Evolutionary conservation across 805 yeast species (phyloP), one percentile per base, ranked within the genome.

Genomic region (Maudiozyma saulgeensis): DNA sequence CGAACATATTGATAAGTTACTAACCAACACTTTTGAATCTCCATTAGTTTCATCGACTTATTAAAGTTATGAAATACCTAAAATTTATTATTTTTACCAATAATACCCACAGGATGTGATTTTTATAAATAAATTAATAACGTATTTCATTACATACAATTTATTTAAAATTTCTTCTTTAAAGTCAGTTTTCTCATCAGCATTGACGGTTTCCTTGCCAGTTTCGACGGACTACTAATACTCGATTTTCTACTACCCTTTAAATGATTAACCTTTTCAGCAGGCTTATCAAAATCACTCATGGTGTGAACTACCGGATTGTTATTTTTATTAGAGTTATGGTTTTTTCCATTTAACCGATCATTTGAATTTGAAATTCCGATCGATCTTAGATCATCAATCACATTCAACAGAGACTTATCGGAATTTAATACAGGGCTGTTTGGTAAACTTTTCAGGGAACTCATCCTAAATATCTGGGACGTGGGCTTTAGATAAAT

Each of bases 401-500:
- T n/a, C 51, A 63, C 53, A 18, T 51, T 48, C 16, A 61, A 23
- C 7, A 31, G 21, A 2, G 46, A 54, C 44, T 59, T 61, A 15
- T 56, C 52, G 3, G 52, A 44, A 43, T 68, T 69, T 37, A 77
- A 61, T 0, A 78, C 81, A 0, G 79, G 76, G 41, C 85, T 80
- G 7, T 61, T 55, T 0, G 78, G 71, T 38, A 87, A 65, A 19
- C 56, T 54, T 52, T 72, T 81, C 1, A 75, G 66, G 53, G 77
- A 82, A 2, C 85, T 74, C 34, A 77, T 63, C 41, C 95, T 71
- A 71, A 89, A 89, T 2, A 89, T 88, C 57, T 79, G 85, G n/a
- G 77, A 76, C 8, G 87, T 83, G 0, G 96, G 95, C 56, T 88
- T 85, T 57, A 90, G 69, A 60, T 89, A 91, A 13, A 90, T 79